Evolutionary conservation across 2,329 filamentous ascomycete genomes (phyloP).

Genomic region (Trichoderma oligosporum): DNA sequence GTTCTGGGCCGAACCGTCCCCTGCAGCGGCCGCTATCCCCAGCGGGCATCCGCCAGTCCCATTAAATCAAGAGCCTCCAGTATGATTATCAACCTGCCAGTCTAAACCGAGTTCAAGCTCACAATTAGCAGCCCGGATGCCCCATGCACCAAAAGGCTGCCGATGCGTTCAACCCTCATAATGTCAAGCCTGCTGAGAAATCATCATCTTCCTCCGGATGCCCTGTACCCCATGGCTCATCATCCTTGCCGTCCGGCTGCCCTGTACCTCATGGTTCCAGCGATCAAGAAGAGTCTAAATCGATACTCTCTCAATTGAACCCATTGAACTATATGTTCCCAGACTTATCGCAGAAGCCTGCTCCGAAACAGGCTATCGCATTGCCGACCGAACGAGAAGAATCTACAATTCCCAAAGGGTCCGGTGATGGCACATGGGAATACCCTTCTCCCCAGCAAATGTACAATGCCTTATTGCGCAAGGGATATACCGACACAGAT

Average conservation of each 20-base stretch:
- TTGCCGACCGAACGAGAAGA: constrained; percentile 78
- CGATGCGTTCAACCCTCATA: constrained; percentile 42
- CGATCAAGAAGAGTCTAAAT: constrained; percentile 37
- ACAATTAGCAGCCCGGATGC: constrained; percentile 45
- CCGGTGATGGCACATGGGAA: constrained; percentile 77
- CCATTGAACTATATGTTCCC: constrained; percentile 94
- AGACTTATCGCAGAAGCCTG: constrained; percentile 74
- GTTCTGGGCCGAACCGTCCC: constrained; percentile 57
- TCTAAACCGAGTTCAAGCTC: constrained; percentile 19
- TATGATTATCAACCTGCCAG: constrained; percentile 22
- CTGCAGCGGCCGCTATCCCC: constrained; percentile 35
- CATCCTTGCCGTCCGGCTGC: constrained; percentile 37
- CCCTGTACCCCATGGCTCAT: constrained; percentile 42
- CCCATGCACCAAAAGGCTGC: constrained; percentile 56
- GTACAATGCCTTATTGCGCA: constrained; percentile 96
- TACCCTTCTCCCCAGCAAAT: constrained; percentile 98
- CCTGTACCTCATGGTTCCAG: constrained; percentile 44
- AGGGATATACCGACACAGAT: constrained; percentile 93
- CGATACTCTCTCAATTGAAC: constrained; percentile 55
- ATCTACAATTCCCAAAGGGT: constrained; percentile 87
- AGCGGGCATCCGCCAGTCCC: constrained; percentile 32
- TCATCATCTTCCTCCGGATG: constrained; percentile 39
- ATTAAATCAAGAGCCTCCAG: constrained; percentile 33
- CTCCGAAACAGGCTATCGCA: constrained; percentile 65
- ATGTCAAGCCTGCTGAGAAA: constrained; percentile 22